Evolutionary conservation across 2,329 filamentous ascomycete species (phyloP).

Genomic region (Neofusicoccum cordaticola): DNA sequence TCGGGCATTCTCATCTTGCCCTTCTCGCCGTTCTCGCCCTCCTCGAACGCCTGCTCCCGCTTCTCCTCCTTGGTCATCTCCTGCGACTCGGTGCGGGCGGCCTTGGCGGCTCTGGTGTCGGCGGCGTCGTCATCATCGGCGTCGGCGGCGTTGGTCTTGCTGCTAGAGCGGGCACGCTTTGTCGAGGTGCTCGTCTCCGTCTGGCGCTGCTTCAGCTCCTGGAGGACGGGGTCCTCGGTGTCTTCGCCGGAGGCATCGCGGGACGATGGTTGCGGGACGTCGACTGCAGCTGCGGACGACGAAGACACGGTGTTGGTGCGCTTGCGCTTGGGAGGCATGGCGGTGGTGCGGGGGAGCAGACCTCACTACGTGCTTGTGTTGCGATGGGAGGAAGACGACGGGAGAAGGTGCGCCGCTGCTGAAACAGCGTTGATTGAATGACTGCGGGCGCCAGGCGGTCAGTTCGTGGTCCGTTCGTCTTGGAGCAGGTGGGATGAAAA

Average conservation of each 20-base stretch:
- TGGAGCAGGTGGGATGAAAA: slow-evolving; percentile 1
- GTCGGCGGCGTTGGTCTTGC: slow-evolving; percentile 41
- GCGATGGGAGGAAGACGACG: not conserved
- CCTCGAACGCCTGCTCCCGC: slow-evolving; percentile 23
- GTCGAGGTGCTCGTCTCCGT: slow-evolving; percentile 52
- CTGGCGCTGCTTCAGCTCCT: slow-evolving; percentile 56
- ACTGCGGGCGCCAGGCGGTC: slow-evolving; percentile 11
- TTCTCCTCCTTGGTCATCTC: slow-evolving; percentile 23
- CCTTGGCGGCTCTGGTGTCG: slow-evolving; percentile 32
- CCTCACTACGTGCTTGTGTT: not conserved
- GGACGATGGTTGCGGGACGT: slow-evolving; percentile 69
- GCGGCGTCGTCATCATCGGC: slow-evolving; percentile 45
- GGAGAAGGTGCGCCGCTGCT: slow-evolving; percentile 6
- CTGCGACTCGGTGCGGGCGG: slow-evolving; percentile 16
- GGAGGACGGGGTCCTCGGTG: slow-evolving; percentile 66
- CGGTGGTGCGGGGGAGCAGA: not conserved
- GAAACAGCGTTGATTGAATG: slow-evolving; percentile 5
- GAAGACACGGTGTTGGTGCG: slow-evolving; percentile 58
- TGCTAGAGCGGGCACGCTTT: slow-evolving; percentile 71
- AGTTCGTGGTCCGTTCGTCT: slow-evolving; percentile 16
- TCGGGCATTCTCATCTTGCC: slow-evolving; percentile 50
- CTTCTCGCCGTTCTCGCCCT: slow-evolving; percentile 48
- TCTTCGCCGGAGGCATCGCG: slow-evolving; percentile 83
- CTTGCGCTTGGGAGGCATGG: slow-evolving; percentile 70
- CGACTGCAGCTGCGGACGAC: slow-evolving; percentile 36